phyloP scores from a whole-genome alignment of 1,284 basidiomycete species.

The Malassezia pachydermatis region DNA sequence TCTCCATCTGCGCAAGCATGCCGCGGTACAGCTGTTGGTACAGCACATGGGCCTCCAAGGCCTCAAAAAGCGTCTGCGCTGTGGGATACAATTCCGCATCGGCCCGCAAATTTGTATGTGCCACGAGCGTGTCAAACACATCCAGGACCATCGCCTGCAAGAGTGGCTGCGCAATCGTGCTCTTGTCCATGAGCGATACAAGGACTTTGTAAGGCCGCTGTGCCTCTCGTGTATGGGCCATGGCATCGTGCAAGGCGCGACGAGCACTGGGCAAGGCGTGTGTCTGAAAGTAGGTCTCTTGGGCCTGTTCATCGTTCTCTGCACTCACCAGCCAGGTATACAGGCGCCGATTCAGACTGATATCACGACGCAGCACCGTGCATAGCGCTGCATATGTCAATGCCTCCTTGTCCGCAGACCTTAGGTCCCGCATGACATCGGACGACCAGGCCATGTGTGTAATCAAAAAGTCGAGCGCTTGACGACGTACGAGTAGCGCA shows the following conservation, averaged over 20 bases:
- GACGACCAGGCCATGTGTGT: constrained; percentile 29
- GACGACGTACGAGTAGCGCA: constrained; percentile 55
- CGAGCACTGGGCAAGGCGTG: constrained; percentile 26
- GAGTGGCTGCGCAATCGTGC: constrained; percentile 78
- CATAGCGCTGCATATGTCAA: constrained; percentile 34
- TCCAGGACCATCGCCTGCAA: constrained; percentile 71
- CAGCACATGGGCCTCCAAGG: constrained; percentile 73
- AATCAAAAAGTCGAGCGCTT: constrained; percentile 37
- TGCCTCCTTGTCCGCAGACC: constrained; percentile 22
- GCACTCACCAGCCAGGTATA: constrained; percentile 81
- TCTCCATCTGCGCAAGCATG: constrained; percentile 45
- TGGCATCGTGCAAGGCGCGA: constrained; percentile 24
- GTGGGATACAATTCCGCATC: constrained; percentile 62
- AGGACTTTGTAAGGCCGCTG: constrained; percentile 84
- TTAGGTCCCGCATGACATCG: constrained; percentile 20
- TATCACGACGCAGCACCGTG: constrained; percentile 65
- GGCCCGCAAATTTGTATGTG: constrained; percentile 53
- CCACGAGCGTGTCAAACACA: constrained; percentile 59
- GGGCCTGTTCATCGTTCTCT: constrained; percentile 58
- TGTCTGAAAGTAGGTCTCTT: constrained; percentile 25
- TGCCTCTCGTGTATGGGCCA: constrained; percentile 56
- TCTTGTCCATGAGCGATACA: constrained; percentile 86
- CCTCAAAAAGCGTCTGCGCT: constrained; percentile 79
- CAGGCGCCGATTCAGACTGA: constrained; percentile 81
- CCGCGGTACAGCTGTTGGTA: constrained; percentile 67